These are phyloP conservation scores for Trichoderma hamatum DNA, from an alignment of 2,329 filamentous ascomycete species.

Conservation along the genomic window DNA sequence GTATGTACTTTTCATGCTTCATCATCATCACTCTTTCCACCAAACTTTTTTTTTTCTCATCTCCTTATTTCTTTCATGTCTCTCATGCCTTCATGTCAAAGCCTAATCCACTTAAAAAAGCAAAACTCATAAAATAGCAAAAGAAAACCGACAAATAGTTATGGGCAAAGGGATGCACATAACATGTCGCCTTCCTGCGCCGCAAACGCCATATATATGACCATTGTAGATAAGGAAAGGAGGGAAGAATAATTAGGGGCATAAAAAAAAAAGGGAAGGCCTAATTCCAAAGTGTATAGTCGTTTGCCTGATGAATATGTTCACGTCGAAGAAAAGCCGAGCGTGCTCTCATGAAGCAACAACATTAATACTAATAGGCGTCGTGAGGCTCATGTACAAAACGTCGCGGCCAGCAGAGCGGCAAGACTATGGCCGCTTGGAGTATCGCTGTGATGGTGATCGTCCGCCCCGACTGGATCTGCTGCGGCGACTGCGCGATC, in stretches of 20 bases:
- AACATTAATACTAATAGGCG: neutral
- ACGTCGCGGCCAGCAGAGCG: constrained; percentile 18
- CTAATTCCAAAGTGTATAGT: neutral
- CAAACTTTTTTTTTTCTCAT: neutral
- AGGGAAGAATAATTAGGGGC: constrained; percentile 1
- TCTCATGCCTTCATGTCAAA: constrained; percentile 21
- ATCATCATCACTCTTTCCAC: neutral
- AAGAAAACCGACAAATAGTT: neutral
- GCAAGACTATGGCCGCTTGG: constrained; percentile 30
- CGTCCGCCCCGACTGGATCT: constrained; percentile 38
- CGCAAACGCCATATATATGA: constrained; percentile 20
- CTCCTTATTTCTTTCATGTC: neutral
- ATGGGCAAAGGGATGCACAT: neutral
- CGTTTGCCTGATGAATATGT: constrained; percentile 10
- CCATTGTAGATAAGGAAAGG: neutral
- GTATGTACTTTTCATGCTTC: constrained; percentile 24
- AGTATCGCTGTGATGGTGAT: constrained; percentile 41
- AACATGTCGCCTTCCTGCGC: neutral
- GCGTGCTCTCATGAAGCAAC: no score
- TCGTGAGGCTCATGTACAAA: constrained; percentile 26
- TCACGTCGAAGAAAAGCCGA: constrained; percentile 11
- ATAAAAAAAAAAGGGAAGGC: neutral
- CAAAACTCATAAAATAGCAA: constrained; percentile 6
- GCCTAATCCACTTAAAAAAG: neutral
- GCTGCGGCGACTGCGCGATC: constrained; percentile 43